Evolutionary conservation across 345 rosid species (phyloP), one percentile per base, ranked within the genome.

Genomic region (Citrus sp.): DNA sequence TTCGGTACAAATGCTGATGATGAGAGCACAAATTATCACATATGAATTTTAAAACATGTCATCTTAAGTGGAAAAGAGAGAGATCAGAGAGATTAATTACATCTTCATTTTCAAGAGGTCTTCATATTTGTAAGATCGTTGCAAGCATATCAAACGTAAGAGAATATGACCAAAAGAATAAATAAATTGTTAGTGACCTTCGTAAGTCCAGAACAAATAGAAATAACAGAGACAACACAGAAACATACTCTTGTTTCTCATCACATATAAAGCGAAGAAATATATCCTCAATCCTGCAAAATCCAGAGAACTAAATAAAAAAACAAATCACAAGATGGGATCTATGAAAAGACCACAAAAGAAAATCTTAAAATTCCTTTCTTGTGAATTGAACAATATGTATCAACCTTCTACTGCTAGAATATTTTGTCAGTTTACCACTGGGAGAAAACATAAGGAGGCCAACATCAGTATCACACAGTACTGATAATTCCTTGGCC

Each of bases 371-470:
- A 18, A 56, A 67, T 12, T 16, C 27, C 13, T 28, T 25, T 13
- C 42, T 24, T n/a, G 60, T n/a, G 18, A 40, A 46, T 19, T 27
- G 37, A 66, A 34, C 12, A 34, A 27, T n/a, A 7, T 24, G 64
- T 66, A 80, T 73, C 67, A 72, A 86, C 88, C 88, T 86, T 68
- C 77, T 72, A 2, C 24, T 42, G 77, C 73, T 42, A 58, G 84
- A 54, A 54, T 51, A 82, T 66, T 40, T 63, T 18, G 84, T 86
- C 40, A 80, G 34, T 78, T 24, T 76, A 32, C 84, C 84, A 9
- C 46, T 61, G 13, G 85, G 82, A 69, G 86, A 86, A 59, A 86
- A 86, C 84, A 84, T 66, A 9, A 84, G 13, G 60, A 86, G 72
- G 21, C 84, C 85, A 70, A 77, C 82, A 64, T 82, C 82, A 16